Percentiles rank a stretch among this genome's conserved stretches.
phyloP scores from a whole-genome alignment of 495 filamentous ascomycete genomes.

The Terfezia boudieri region DNA sequence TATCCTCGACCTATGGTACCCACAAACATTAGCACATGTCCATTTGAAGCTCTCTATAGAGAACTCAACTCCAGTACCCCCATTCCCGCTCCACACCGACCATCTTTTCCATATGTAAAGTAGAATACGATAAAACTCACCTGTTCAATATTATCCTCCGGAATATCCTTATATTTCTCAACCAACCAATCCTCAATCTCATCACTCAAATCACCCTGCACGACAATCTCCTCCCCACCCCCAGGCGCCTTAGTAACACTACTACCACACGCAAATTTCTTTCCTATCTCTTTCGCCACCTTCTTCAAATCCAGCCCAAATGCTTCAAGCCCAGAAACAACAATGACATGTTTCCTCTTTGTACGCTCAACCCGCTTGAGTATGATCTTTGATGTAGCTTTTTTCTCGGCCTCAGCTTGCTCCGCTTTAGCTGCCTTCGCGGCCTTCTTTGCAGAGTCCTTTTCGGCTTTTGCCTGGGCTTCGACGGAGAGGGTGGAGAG shows the following conservation, averaged over 20 bases:
- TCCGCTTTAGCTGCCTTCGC: constrained; percentile 84
- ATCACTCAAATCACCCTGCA: constrained; percentile 90
- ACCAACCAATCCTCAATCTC: constrained; percentile 79
- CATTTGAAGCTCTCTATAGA: no score
- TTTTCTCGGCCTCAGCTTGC: constrained; percentile 47
- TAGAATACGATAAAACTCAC: constrained; percentile 19
- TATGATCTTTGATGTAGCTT: constrained; percentile 52
- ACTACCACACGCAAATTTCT: constrained; percentile 86
- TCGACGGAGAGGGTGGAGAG: constrained; percentile 67
- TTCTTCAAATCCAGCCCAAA: constrained; percentile 89
- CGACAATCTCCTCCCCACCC: constrained; percentile 87
- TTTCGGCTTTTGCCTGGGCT: constrained; percentile 58
- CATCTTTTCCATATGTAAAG: neutral
- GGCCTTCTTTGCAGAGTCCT: constrained; percentile 9
- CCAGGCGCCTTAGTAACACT: constrained; percentile 70
- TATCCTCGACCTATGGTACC: constrained; percentile 3
- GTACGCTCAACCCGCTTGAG: constrained; percentile 96
- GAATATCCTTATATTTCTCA: constrained; percentile 64
- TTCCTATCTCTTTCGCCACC: constrained; percentile 67
- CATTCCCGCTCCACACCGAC: neutral
- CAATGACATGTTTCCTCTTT: constrained; percentile 90
- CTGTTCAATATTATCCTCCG: constrained; percentile 82
- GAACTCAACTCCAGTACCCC: no score
- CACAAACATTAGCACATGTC: neutral
- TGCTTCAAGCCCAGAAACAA: constrained; percentile 67